Conservation (phyloP, 169 alveolate species). For the Plasmodium chabaudi region DNA sequence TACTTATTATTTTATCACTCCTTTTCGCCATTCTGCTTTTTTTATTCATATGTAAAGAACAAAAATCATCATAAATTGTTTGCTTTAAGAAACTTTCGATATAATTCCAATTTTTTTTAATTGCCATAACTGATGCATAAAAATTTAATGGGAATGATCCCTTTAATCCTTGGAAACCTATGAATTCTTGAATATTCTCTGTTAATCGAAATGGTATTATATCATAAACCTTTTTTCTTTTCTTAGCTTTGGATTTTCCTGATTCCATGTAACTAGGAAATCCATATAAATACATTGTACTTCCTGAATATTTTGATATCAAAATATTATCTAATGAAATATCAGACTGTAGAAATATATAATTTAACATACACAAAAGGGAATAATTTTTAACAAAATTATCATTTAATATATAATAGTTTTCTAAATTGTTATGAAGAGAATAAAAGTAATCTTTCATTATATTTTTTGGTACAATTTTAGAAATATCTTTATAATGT, state of each 20-base stretch:
- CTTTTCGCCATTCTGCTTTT: neutral
- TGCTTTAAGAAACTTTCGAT: conserved; percentile 43
- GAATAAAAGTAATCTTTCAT: conserved; percentile 58
- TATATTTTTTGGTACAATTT: conserved; percentile 58
- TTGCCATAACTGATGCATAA: conserved; percentile 69
- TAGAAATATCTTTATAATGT: conserved; percentile 48
- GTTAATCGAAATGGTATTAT: conserved; percentile 67
- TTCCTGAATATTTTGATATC: conserved; percentile 52
- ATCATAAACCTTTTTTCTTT: neutral
- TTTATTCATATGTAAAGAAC: conserved; percentile 22
- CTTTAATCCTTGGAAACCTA: conserved; percentile 61
- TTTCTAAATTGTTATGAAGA: conserved; percentile 43
- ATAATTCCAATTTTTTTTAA: conserved; percentile 24
- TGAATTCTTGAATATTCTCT: conserved; percentile 54
- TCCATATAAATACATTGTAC: conserved; percentile 43
- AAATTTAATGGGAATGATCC: conserved; percentile 58
- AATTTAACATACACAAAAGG: conserved; percentile 66
- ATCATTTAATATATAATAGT: conserved; percentile 23
- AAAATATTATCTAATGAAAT: conserved; percentile 43
- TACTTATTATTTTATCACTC: conserved; percentile 12
- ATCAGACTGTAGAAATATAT: conserved; percentile 28
- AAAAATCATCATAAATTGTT: conserved; percentile 52
- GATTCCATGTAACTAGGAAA: conserved; percentile 41
- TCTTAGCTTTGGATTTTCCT: neutral
- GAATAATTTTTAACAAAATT: conserved; percentile 58